Conservation (phyloP, 2,329 filamentous ascomycete genomes). For the Exophiala viscosa region DNA sequence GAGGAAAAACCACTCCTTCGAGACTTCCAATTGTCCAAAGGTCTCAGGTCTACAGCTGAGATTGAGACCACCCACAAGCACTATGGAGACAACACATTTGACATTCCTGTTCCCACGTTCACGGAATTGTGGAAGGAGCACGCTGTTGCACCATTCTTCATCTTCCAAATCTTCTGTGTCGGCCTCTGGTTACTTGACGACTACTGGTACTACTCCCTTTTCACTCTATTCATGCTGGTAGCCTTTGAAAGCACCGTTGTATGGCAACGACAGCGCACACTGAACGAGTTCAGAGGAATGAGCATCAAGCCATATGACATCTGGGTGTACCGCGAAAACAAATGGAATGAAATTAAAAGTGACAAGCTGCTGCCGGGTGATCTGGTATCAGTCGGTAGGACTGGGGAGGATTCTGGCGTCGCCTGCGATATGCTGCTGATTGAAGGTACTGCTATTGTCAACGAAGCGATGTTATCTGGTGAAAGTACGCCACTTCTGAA, state of each 20-base stretch:
- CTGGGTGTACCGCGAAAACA: slow-evolving; percentile 80
- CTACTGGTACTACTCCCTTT: slow-evolving; percentile 99
- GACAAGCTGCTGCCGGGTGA: slow-evolving; percentile 92
- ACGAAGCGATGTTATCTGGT: slow-evolving; percentile 98
- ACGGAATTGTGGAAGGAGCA: slow-evolving; percentile 96
- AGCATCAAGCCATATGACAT: slow-evolving; percentile 98
- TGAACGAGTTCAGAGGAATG: slow-evolving; percentile 97
- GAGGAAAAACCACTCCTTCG: slow-evolving; percentile 77
- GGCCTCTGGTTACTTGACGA: slow-evolving; percentile 98
- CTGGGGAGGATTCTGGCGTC: slow-evolving; percentile 94
- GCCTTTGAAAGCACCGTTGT: slow-evolving; percentile 97
- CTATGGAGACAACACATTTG: slow-evolving; percentile 94
- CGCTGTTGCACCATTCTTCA: slow-evolving; percentile 97
- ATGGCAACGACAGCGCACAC: slow-evolving; percentile 94
- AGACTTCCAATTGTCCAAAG: slow-evolving; percentile 74
- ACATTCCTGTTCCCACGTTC: slow-evolving; percentile 95
- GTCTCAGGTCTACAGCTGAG: slow-evolving; percentile 70
- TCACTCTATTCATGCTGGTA: slow-evolving; percentile 98
- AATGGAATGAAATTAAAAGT: slow-evolving; percentile 84
- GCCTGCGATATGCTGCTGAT: slow-evolving; percentile 96
- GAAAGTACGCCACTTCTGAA: slow-evolving; percentile 96
- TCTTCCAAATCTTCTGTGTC: slow-evolving; percentile 98
- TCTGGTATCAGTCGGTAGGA: slow-evolving; percentile 83
- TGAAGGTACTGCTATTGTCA: slow-evolving; percentile 94
- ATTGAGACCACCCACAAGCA: slow-evolving; percentile 79